Evolutionary conservation across 805 yeast species (phyloP).

Genomic region (Wickerhamiella sorbophila): DNA sequence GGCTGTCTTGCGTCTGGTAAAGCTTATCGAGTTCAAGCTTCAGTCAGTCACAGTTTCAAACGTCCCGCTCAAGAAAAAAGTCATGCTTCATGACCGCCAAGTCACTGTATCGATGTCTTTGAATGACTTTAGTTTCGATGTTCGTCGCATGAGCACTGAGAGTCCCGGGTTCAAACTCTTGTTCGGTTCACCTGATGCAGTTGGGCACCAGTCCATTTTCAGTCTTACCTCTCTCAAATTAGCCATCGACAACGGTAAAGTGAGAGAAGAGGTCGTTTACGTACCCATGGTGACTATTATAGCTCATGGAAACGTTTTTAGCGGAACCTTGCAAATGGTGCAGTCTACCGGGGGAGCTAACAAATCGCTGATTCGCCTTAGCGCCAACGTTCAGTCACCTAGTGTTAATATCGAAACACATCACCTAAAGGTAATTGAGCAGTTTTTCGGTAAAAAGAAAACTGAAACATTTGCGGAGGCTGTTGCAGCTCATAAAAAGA

Average conservation of each 20-base stretch:
- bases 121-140: constrained; percentile 25
- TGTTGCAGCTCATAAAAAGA: neutral
- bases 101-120: constrained; percentile 19
- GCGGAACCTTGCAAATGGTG: constrained; percentile 24
- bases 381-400: constrained; percentile 25
- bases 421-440: constrained; percentile 24
- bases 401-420: constrained; percentile 26
- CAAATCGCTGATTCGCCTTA: constrained; percentile 17
- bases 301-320: constrained; percentile 25
- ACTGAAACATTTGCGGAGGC: neutral
- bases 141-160: constrained; percentile 27
- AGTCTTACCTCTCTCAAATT: constrained; percentile 24
- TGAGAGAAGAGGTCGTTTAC: constrained; percentile 27
- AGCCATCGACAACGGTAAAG: constrained; percentile 22
- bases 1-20: constrained; percentile 22
- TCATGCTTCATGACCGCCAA: constrained; percentile 6
- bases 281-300: constrained; percentile 26
- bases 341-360: constrained; percentile 15
- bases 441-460: constrained; percentile 7
- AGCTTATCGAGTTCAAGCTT: constrained; percentile 25
- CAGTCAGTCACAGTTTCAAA: constrained; percentile 22
- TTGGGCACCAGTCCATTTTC: constrained; percentile 29
- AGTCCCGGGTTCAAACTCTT: constrained; percentile 29
- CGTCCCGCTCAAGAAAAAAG: constrained; percentile 15
- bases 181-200: constrained; percentile 21